Evolutionary conservation across 768 basidiomycete species (phyloP), one percentile per base, ranked within the genome.

Genomic region (Clavaria fumosa): DNA sequence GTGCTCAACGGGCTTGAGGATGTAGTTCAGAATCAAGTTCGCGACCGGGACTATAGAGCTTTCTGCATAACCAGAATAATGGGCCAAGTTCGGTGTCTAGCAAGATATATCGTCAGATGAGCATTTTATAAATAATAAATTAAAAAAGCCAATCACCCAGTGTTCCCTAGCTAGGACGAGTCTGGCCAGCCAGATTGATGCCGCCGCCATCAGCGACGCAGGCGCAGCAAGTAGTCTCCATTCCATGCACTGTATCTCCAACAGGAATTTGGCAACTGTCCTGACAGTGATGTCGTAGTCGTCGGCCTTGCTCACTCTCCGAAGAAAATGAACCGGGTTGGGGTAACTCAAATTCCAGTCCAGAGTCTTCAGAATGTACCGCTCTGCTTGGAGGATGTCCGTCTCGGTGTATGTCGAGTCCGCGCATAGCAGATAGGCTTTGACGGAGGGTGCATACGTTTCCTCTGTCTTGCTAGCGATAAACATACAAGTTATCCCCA

Each of bases 401-500:
- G 84, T 72, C 45, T 95, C 75, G 35, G 91, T 89, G 57, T 97
- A 93, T 0, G 79, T 70, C 43, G 88, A 78, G 31, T 75, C 75
- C 45, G 89, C 91, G 14, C 82, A 81, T 57, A 77, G 69, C 28
- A 89, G 66, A 58, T 96, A 90, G 58, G 93, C 83, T n/a, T 63
- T 61, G 17, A 91, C 83, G 1, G 84, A 84, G 2, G 95, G 93
- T 2, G 89, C 76, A 37, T 89, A 73, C 43, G 91, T 81, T 59
- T 97, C 93, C 60, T 99, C 95, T 39, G 93, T 89, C 58, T 99
- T 99, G 21, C 89, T 75, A 0, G 95, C 75, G 46, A 97, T 70
- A 59, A 95, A 91, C 55, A 99, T 70, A 50, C 88, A 86, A 1
- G 91, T 84, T 31, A 95, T 70, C 32, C 95, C 95, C 31, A 97